Evolutionary conservation across 331 rosid genomes (phyloP).

Genomic region (Pyracantha coccinea): DNA sequence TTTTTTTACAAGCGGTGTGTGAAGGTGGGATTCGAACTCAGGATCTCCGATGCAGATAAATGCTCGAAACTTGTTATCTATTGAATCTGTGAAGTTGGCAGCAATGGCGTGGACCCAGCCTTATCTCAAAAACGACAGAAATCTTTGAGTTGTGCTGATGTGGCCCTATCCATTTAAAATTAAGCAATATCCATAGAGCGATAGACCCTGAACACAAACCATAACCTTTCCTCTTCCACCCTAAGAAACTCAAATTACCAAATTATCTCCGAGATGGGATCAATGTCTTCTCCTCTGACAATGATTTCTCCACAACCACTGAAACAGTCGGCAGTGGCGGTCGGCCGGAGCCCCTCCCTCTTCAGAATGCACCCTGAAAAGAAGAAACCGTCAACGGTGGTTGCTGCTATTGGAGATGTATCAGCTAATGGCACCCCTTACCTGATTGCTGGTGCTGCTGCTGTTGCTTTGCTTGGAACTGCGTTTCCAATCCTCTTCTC

Average conservation of each 20-base stretch:
- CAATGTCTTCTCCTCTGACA: constrained; percentile 22
- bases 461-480: constrained; percentile 71
- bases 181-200: neutral
- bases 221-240: neutral
- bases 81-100: neutral
- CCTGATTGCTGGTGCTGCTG: constrained; percentile 76
- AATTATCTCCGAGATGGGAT: constrained; percentile 22
- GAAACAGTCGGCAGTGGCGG: neutral
- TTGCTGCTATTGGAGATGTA: constrained; percentile 80
- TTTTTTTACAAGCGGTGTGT: neutral
- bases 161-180: constrained; percentile 41
- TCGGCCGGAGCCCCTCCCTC: neutral
- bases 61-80: neutral
- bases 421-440: constrained; percentile 54
- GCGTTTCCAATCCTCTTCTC: constrained; percentile 85
- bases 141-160: constrained; percentile 28
- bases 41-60: neutral
- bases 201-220: neutral
- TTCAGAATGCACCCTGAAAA: neutral
- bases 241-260: neutral
- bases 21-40: neutral
- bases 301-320: constrained; percentile 25
- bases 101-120: constrained; percentile 28
- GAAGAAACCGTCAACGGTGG: constrained; percentile 36
- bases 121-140: constrained; percentile 35